These are phyloP conservation scores for Lichenothelia convexa DNA, from an alignment of 495 filamentous ascomycete species.

Conservation along the genomic window DNA sequence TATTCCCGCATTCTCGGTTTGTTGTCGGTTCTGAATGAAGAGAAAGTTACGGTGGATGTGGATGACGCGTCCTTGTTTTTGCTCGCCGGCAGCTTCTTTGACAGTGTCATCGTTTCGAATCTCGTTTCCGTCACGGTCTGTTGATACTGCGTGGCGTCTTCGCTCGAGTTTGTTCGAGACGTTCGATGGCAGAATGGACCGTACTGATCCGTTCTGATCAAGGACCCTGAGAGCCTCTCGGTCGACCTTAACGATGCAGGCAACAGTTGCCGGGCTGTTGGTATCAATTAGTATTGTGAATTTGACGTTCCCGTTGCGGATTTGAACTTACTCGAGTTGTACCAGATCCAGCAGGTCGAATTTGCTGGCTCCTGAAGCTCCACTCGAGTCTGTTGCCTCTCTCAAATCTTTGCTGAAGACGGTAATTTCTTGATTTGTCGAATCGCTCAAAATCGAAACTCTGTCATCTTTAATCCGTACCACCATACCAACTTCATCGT, in stretches of 20 bases:
- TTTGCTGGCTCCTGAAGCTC: constrained; percentile 56
- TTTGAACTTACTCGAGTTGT: constrained; percentile 57
- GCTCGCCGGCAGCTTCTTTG: constrained; percentile 73
- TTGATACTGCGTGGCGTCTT: constrained; percentile 68
- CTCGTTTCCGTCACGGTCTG: constrained; percentile 83
- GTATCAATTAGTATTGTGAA: constrained; percentile 19
- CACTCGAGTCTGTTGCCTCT: constrained; percentile 77
- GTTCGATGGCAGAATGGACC: constrained; percentile 72
- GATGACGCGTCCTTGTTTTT: constrained; percentile 67
- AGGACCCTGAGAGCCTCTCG: constrained; percentile 77
- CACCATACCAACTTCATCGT: constrained; percentile 92
- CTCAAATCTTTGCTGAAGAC: constrained; percentile 96
- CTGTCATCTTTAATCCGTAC: constrained; percentile 78
- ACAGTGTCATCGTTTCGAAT: constrained; percentile 83
- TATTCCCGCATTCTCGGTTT: constrained; percentile 72
- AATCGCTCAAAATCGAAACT: constrained; percentile 81
- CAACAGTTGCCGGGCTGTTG: constrained; percentile 60
- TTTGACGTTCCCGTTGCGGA: not conserved
- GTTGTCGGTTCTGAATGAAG: constrained; percentile 70
- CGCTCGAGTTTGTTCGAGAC: constrained; percentile 71
- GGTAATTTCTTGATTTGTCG: constrained; percentile 79
- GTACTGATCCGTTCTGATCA: constrained; percentile 71
- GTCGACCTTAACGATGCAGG: constrained; percentile 85
- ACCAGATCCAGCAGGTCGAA: constrained; percentile 87
- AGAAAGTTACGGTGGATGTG: constrained; percentile 82